These are phyloP conservation scores for Aspergillus sp. DNA, from an alignment of 2,329 filamentous ascomycete species.

Conservation along the genomic window DNA sequence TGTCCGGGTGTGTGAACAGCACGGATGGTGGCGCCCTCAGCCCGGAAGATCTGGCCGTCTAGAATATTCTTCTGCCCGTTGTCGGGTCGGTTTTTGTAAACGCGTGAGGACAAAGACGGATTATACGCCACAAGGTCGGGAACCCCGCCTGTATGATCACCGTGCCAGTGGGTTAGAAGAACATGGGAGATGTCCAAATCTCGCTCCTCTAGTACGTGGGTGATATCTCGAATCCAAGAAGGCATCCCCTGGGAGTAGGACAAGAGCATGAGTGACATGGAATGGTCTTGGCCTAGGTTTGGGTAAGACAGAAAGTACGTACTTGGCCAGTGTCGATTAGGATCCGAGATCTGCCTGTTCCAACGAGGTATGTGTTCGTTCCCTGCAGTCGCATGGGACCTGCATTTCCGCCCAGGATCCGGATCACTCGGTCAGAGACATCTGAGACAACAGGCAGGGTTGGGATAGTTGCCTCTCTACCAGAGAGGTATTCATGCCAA, in stretches of 20 bases:
- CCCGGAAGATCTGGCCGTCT: slow-evolving; percentile 38
- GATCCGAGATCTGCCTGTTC: slow-evolving; percentile 26
- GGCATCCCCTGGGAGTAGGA: neutral
- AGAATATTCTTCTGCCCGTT: slow-evolving; percentile 32
- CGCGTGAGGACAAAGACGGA: slow-evolving; percentile 21
- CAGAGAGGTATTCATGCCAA: slow-evolving; percentile 16
- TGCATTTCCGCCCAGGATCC: slow-evolving; percentile 45
- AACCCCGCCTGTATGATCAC: slow-evolving; percentile 45
- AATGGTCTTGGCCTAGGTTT: neutral
- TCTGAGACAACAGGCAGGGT: slow-evolving; percentile 37
- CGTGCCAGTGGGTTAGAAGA: slow-evolving; percentile 47
- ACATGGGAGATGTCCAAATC: slow-evolving; percentile 40
- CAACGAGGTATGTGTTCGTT: slow-evolving; percentile 40
- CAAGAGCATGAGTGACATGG: neutral
- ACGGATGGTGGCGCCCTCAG: slow-evolving; percentile 41
- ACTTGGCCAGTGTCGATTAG: slow-evolving; percentile 35
- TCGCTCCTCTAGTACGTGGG: neutral
- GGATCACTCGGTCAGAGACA: slow-evolving; percentile 39
- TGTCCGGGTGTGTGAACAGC: slow-evolving; percentile 63
- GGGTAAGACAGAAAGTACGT: neutral
- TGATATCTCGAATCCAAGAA: neutral
- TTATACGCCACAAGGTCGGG: slow-evolving; percentile 37
- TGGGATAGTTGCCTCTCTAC: slow-evolving; percentile 28
- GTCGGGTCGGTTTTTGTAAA: slow-evolving; percentile 42
- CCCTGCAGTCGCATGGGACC: slow-evolving; percentile 43